A percentile compares a stretch with the other conserved stretches of the same genome.
Evolutionary conservation across 768 basidiomycete genomes (phyloP).

Genomic region (Suillus brevipes): DNA sequence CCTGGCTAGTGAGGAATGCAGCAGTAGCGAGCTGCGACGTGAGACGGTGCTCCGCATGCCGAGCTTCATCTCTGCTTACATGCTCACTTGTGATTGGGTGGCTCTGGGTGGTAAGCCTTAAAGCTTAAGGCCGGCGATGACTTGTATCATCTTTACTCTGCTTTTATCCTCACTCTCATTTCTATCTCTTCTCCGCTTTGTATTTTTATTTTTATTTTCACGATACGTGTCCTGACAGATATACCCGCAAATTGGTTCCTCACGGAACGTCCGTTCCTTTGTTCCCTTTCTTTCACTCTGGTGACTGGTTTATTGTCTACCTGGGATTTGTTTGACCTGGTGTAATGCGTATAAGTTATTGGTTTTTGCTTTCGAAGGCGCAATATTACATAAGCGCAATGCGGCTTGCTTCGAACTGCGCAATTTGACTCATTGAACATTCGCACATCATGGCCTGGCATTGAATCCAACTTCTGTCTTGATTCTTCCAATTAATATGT

Average conservation of each 20-base stretch:
- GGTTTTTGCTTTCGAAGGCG: neutral
- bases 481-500: no score
- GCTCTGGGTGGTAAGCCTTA: conserved; percentile 12
- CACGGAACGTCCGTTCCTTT: neutral
- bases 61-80: conserved; percentile 16
- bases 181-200: neutral
- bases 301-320: neutral
- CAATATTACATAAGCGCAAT: no score
- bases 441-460: no score
- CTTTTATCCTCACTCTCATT: neutral
- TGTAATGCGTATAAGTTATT: neutral
- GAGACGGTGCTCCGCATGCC: conserved; percentile 28
- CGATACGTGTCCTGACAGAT: neutral
- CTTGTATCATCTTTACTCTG: neutral
- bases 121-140: no score
- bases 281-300: neutral
- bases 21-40: conserved; percentile 23
- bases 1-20: conserved; percentile 23
- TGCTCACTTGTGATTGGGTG: conserved; percentile 26
- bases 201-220: neutral
- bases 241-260: neutral
- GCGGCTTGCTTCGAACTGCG: no score
- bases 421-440: no score
- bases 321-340: neutral
- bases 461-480: no score